Conservation (phyloP, 1,284 basidiomycete species). For the Thelephora terrestris region DNA sequence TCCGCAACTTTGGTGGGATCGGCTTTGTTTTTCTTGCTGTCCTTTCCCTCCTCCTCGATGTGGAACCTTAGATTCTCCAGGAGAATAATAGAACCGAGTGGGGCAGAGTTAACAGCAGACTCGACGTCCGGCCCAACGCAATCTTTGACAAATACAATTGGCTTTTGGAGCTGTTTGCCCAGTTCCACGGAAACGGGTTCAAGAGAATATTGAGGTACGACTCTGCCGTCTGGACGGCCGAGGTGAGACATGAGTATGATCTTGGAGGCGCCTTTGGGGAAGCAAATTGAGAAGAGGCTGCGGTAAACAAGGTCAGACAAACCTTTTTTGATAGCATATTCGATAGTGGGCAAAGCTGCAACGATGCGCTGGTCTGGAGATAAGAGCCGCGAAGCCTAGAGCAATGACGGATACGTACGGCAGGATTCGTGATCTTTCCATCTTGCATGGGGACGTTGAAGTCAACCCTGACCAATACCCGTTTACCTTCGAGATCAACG, state of each 20-base stretch:
- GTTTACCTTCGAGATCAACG: constrained; percentile 82
- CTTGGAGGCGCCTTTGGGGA: constrained; percentile 60
- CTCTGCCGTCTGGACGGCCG: constrained; percentile 93
- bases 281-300: constrained; percentile 7
- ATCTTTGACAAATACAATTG: constrained; percentile 79
- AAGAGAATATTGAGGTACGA: constrained; percentile 85
- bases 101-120: constrained; percentile 62
- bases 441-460: constrained; percentile 95
- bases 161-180: constrained; percentile 55
- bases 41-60: constrained; percentile 95
- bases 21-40: constrained; percentile 90
- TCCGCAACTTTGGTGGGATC: constrained; percentile 73
- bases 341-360: constrained; percentile 92
- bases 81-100: constrained; percentile 77
- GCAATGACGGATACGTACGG: constrained; percentile 43
- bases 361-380: constrained; percentile 70
- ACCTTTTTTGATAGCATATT: constrained; percentile 89
- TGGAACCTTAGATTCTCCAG: constrained; percentile 99
- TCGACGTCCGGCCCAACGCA: constrained; percentile 85
- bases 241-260: constrained; percentile 97
- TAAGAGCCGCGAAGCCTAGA: not conserved
- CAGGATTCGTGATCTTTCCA: constrained; percentile 92
- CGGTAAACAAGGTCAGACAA: constrained; percentile 13
- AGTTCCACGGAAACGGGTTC: constrained; percentile 77
- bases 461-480: constrained; percentile 94